phyloP scores from a whole-genome alignment of 169 alveolate genomes.

The Babesia bovis region DNA sequence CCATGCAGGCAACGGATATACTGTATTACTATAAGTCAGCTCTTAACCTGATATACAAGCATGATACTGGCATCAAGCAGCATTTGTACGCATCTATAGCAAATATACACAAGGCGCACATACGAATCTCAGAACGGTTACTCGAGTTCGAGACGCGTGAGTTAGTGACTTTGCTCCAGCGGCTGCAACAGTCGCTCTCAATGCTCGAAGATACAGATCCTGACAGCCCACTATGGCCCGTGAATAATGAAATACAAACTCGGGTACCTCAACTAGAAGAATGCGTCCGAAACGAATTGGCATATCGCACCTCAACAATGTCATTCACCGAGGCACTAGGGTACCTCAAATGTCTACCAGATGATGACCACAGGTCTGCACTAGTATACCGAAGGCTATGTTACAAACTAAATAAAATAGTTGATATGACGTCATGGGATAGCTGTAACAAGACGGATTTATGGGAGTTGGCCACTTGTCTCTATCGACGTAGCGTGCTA shows the following conservation, averaged over 20 bases:
- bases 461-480: slow-evolving; percentile 15
- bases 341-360: slow-evolving; percentile 27
- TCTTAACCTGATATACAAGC: slow-evolving; percentile 35
- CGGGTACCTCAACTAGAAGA: slow-evolving; percentile 12
- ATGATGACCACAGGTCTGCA: slow-evolving; percentile 21
- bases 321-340: slow-evolving; percentile 52
- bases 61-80: slow-evolving; percentile 11
- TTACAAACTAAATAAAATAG: slow-evolving; percentile 44
- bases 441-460: slow-evolving; percentile 24
- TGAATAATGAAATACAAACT: slow-evolving; percentile 21
- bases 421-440: slow-evolving; percentile 48
- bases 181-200: neutral
- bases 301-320: slow-evolving; percentile 37
- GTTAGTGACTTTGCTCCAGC: slow-evolving; percentile 20
- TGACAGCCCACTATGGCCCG: slow-evolving; percentile 20
- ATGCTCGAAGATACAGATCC: neutral
- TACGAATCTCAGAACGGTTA: slow-evolving; percentile 33
- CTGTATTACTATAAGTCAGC: slow-evolving; percentile 49
- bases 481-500: slow-evolving; percentile 11
- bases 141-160: slow-evolving; percentile 60
- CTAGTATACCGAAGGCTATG: slow-evolving; percentile 36
- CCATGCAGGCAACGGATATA: slow-evolving; percentile 62
- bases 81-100: slow-evolving; percentile 43
- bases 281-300: slow-evolving; percentile 27
- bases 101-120: slow-evolving; percentile 51